Base-by-base conservation (phyloP, 2,329 filamentous ascomycete species). In the Beauveria asiatica region DNA sequence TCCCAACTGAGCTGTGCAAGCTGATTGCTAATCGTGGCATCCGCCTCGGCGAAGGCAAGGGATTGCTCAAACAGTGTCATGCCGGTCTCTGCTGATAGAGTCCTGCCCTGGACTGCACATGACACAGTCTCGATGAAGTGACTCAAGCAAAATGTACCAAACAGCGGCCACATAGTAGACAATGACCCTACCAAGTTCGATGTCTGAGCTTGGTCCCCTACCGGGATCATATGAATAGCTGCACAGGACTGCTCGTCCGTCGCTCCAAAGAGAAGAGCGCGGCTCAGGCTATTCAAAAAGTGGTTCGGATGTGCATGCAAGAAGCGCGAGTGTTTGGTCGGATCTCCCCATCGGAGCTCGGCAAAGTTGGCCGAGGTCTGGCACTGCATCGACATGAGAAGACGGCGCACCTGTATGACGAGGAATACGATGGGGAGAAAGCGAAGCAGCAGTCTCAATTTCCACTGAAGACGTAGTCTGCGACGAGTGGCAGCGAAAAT, bases 11-110 rank as follows among this genome's bases (percentile, higher is more conserved):
- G 85, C 72, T 92, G 84, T 13, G 87, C 87, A 16, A 96, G 82
- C 55, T 92, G 89, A 65, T 87, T 89, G 66, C 86, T 87, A 50
- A 97, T 86, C 64, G 92, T 89, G 33, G 90, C 88, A 71, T 99
- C 94, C 9, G 93, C 93, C 73, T 99, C 94, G 11, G 93, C 91
- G 75, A 97, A 99, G 2, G 93, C 93, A 9, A 99, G 79, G 0
- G 92, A 97, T 69, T 97, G 92, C 71, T 99, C 94, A 68, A 97
- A 96, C 2, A 97, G 83, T 0, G 92, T 96, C 90, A 97, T 96
- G 19, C 92, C 92, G 1, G 91, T 95, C 74, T 97, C 94, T 0
- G 90, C 88, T 64, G 89, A 84, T 0, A 90, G 83, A 2, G 85
- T 83, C 2, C 89, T 85, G 37, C 93, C 93, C 71, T 96, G 91